These are phyloP conservation scores for Sicyos baderoa DNA, from an alignment of 306 rosid species.

Conservation along the genomic window DNA sequence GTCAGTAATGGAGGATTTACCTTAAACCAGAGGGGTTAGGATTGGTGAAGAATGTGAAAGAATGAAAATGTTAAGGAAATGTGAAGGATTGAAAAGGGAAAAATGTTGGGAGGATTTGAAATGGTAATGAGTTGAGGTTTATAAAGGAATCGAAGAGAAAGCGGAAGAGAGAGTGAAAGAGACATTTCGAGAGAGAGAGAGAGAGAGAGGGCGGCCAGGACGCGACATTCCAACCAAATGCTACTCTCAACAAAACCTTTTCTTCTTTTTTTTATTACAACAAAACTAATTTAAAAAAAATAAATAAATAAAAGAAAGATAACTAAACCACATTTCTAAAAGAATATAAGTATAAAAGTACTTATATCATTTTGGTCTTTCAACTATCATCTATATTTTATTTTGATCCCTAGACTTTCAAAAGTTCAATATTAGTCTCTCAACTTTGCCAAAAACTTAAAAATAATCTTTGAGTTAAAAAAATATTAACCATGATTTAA, in stretches of 20 bases:
- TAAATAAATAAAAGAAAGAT: no score
- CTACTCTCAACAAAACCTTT: background rate
- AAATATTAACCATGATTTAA: no score
- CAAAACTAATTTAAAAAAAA: no score
- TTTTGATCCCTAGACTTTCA: no score
- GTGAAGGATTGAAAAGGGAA: background rate
- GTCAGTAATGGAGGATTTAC: background rate
- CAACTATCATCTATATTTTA: no score
- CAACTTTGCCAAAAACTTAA: no score
- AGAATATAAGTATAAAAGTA: no score
- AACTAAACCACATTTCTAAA: no score
- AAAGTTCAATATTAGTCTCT: no score
- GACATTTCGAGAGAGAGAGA: background rate
- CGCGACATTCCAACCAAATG: slow-evolving; percentile 9
- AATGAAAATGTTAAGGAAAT: background rate
- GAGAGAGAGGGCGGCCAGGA: background rate
- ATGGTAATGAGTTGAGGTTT: background rate
- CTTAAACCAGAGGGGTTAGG: background rate
- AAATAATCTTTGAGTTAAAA: no score
- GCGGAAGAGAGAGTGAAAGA: background rate
- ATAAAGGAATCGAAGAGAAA: slow-evolving; percentile 6
- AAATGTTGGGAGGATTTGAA: slow-evolving; percentile 10
- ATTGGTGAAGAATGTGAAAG: background rate
- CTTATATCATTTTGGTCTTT: no score
- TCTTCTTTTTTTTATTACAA: no score